Conservation (phyloP, 2,329 filamentous ascomycete genomes). For the Verticillium nonalfalfae region DNA sequence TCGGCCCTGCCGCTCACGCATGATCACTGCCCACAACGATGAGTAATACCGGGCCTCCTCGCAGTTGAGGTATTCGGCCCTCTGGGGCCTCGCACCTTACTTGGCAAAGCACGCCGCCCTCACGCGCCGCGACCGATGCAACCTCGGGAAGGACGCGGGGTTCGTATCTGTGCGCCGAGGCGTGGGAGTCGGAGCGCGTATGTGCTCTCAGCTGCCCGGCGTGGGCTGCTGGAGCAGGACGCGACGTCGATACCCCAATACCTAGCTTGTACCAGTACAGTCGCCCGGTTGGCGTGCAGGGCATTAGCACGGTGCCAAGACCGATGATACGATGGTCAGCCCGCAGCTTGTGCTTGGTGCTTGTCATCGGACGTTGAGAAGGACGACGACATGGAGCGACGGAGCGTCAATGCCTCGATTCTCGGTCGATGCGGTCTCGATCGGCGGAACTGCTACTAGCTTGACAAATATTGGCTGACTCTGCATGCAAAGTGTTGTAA, state of each 20-base stretch:
- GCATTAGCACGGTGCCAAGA: slow-evolving; percentile 17
- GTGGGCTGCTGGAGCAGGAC: slow-evolving; percentile 22
- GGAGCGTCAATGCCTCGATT: slow-evolving; percentile 16
- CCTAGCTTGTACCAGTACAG: no score
- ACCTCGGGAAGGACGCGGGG: slow-evolving; percentile 28
- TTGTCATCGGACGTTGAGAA: slow-evolving; percentile 10
- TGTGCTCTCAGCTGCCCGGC: slow-evolving; percentile 30
- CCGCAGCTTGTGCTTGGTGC: slow-evolving; percentile 21
- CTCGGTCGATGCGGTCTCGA: slow-evolving; percentile 9
- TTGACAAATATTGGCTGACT: no score
- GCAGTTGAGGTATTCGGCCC: slow-evolving; percentile 11
- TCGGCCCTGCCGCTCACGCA: no score
- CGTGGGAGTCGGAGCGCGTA: slow-evolving; percentile 15
- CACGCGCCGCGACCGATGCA: slow-evolving; percentile 25
- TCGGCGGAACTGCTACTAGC: not conserved
- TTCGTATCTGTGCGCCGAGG: slow-evolving; percentile 37
- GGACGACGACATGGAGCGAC: slow-evolving; percentile 26
- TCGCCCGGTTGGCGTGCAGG: slow-evolving; percentile 28
- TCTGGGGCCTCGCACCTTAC: no score
- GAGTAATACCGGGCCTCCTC: slow-evolving; percentile 7
- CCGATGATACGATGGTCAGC: slow-evolving; percentile 12
- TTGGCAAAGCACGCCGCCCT: slow-evolving; percentile 9
- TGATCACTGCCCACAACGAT: slow-evolving; percentile 33
- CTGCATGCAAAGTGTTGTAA: no score
- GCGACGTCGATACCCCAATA: slow-evolving; percentile 23